phyloP scores from a whole-genome alignment of 495 filamentous ascomycete genomes.

The Achaetomiella virescens region DNA sequence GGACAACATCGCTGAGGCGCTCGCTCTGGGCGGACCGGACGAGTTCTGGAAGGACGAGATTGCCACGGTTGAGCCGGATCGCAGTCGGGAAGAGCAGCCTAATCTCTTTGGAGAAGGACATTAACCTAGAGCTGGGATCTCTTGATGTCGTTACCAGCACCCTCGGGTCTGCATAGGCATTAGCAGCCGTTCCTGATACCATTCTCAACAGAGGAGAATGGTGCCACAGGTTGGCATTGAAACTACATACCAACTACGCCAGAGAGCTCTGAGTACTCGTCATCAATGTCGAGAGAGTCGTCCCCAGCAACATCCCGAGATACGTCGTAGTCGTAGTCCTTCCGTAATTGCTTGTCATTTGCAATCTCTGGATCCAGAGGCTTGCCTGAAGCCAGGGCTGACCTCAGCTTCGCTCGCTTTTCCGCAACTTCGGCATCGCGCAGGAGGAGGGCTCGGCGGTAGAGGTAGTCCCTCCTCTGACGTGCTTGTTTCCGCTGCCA shows the following conservation, averaged over 20 bases:
- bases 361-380: slow-evolving; percentile 82
- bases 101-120: slow-evolving; percentile 93
- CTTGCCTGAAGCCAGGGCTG: slow-evolving; percentile 71
- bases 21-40: slow-evolving; percentile 72
- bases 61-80: slow-evolving; percentile 88
- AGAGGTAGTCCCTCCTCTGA: slow-evolving; percentile 90
- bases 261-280: slow-evolving; percentile 52
- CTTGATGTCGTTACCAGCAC: slow-evolving; percentile 87
- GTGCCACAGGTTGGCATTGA: not conserved
- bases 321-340: slow-evolving; percentile 93
- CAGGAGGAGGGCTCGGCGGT: slow-evolving; percentile 62
- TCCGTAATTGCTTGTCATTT: slow-evolving; percentile 76
- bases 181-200: slow-evolving; percentile 1
- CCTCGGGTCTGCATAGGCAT: slow-evolving; percentile 17
- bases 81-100: slow-evolving; percentile 82
- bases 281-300: slow-evolving; percentile 75
- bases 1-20: slow-evolving; percentile 74
- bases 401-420: slow-evolving; percentile 79
- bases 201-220: too few relatives aligned
- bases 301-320: slow-evolving; percentile 56
- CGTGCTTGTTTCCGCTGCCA: slow-evolving; percentile 64
- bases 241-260: slow-evolving; percentile 24
- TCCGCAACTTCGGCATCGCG: slow-evolving; percentile 88
- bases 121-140: slow-evolving; percentile 75
- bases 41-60: slow-evolving; percentile 76